Percentiles rank a stretch among this genome's conserved stretches.
Evolutionary conservation across 2,329 filamentous ascomycete genomes (phyloP).

Genomic region (Epichloe aotearoae): DNA sequence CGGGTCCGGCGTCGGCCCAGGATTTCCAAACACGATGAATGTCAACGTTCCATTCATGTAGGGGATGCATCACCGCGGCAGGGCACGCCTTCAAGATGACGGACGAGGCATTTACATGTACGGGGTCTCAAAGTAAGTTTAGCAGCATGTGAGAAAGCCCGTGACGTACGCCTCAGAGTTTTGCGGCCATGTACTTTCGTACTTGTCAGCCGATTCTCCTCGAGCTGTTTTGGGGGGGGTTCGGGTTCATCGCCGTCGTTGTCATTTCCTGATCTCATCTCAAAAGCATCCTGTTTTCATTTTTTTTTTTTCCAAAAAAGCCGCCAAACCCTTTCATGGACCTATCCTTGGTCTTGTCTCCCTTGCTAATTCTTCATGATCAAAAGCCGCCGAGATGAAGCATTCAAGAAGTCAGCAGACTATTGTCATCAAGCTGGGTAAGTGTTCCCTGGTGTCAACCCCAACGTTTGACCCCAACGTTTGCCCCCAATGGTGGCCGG

Average conservation of each 20-base stretch:
- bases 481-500: background rate
- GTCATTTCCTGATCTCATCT: constrained; percentile 1
- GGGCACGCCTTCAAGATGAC: constrained; percentile 7
- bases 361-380: constrained; percentile 7
- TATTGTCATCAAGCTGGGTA: constrained; percentile 81
- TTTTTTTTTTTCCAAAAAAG: background rate
- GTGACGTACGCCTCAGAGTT: background rate
- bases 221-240: background rate
- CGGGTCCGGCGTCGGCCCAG: constrained; percentile 4
- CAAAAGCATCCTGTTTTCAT: constrained; percentile 2
- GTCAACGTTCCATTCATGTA: background rate
- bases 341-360: background rate
- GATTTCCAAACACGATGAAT: constrained; percentile 3
- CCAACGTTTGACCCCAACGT: background rate
- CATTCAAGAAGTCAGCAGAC: constrained; percentile 30
- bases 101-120: constrained; percentile 10
- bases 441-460: constrained; percentile 12
- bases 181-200: background rate
- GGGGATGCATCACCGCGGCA: constrained; percentile 4
- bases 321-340: constrained; percentile 3
- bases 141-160: constrained; percentile 1
- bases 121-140: constrained; percentile 6
- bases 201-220: background rate
- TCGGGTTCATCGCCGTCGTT: background rate
- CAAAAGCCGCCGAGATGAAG: constrained; percentile 45